Base-by-base conservation (phyloP, 2,329 filamentous ascomycete species). In the Ceratocystis huliohia region DNA sequence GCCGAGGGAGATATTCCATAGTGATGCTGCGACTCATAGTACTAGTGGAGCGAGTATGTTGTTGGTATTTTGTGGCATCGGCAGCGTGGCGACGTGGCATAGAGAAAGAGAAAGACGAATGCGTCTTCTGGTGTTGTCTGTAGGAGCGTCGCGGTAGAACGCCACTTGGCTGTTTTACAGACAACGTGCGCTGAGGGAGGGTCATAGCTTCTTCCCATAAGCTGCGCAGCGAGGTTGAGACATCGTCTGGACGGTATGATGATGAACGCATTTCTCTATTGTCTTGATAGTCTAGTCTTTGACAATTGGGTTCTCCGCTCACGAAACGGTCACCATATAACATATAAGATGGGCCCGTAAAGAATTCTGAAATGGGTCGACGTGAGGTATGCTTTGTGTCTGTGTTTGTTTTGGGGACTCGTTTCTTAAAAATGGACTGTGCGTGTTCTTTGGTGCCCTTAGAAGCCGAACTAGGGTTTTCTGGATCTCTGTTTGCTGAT, bases 11-110 rank as follows among this genome's bases (percentile, higher is more conserved):
- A n/a, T 61, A 13, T 22, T 65, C 50, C 61, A 64, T 33, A 10
- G 48, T 65, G 37, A 65, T 63, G 44, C 66, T 66, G 45, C 44
- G 66, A 57, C 65, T 66, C 61, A 59, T 64, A 33, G 61, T 64
- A 41, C 61, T 64, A 2, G 22, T 50, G 17, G 61, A 59, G 6
- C 65, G 45, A 13, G 28, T 48, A 25, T 59, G 61, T n/a, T 59
- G 56, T 59, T 17, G 56, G 28, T 59, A 37, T 59, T n/a, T 33
- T 59, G 13, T 46, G 25, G 28, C 3, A 37, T 46, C 17, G n/a
- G 41, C 2, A 5, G 44, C 15, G n/a, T 61, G 64, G 33, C 53
- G 22, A 10, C 64, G 53, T 20, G 66, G 50, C 63, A 45, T 56
- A 15, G 33, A 59, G 20, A 59, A 61, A 22, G 59, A 64, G 4